A percentile compares a stretch with the other conserved stretches of the same genome.
Evolutionary conservation across 2,329 filamentous ascomycete genomes (phyloP).

Genomic region (Colletotrichum limetticola): DNA sequence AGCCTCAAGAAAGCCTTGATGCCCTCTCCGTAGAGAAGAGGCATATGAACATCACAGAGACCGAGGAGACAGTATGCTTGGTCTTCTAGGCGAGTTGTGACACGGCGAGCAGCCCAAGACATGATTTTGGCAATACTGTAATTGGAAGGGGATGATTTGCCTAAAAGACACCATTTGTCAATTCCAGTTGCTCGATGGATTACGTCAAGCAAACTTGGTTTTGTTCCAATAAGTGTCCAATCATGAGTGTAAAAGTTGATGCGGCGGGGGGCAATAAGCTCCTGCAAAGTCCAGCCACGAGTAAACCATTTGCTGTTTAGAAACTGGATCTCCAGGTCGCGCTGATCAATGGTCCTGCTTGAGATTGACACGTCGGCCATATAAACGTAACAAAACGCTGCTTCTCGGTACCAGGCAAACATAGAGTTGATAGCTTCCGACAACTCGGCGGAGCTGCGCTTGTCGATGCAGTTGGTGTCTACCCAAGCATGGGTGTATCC

Average conservation of each 20-base stretch:
- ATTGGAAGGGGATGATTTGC: neutral
- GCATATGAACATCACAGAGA: slow-evolving; percentile 48
- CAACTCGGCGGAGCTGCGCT: slow-evolving; percentile 12
- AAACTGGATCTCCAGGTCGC: neutral
- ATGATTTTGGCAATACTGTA: slow-evolving; percentile 43
- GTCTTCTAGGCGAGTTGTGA: slow-evolving; percentile 45
- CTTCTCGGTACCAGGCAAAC: slow-evolving; percentile 33
- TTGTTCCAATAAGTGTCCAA: slow-evolving; percentile 17
- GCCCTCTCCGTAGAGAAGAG: slow-evolving; percentile 50
- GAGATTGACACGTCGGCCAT: slow-evolving; percentile 30
- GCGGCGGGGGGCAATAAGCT: slow-evolving; percentile 28
- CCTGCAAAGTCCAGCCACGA: slow-evolving; percentile 35
- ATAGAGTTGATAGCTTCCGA: slow-evolving; percentile 34
- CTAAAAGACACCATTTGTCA: neutral
- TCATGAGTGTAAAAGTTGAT: slow-evolving; percentile 23
- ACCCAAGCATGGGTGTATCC: neutral
- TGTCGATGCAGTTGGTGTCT: slow-evolving; percentile 24
- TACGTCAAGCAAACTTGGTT: fast-evolving
- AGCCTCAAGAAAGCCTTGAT: slow-evolving; percentile 45
- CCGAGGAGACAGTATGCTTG: slow-evolving; percentile 48
- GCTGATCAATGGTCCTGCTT: fast-evolving
- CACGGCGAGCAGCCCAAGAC: slow-evolving; percentile 47
- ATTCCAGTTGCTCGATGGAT: neutral
- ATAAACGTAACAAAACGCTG: slow-evolving; percentile 38
- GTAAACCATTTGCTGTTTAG: slow-evolving; percentile 29